A percentile compares a stretch with the other conserved stretches of the same genome.
Conservation (phyloP, 2,329 filamentous ascomycete species). For the Cladosporium colombiae region DNA sequence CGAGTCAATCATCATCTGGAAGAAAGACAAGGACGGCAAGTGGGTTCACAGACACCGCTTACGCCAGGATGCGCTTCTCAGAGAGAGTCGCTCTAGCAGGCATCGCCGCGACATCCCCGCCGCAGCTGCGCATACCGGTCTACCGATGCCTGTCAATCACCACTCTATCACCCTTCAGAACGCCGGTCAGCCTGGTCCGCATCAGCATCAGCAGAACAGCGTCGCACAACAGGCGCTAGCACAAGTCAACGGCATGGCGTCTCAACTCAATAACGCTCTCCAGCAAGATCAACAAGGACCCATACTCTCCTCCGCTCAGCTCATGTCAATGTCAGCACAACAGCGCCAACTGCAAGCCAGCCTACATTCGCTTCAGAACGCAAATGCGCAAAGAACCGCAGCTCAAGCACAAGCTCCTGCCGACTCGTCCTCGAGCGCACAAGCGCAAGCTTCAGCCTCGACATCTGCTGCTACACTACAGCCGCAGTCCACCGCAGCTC, state of each 20-base stretch:
- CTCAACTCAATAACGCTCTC: conserved; percentile 19
- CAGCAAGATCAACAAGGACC: conserved; percentile 18
- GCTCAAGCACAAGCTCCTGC: background rate
- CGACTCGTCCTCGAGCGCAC: background rate
- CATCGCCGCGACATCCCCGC: conserved; percentile 15
- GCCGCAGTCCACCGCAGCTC: background rate
- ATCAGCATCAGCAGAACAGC: conserved; percentile 22
- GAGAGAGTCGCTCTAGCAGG: conserved; percentile 18
- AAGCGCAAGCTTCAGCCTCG: conserved; percentile 13
- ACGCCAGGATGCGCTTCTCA: conserved; percentile 31
- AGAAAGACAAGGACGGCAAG: conserved; percentile 73
- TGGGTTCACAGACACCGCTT: conserved; percentile 75
- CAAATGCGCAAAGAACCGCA: conserved; percentile 20
- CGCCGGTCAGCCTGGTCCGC: conserved; percentile 16
- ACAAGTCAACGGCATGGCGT: conserved; percentile 25
- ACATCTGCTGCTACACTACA: background rate
- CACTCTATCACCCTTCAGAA: conserved; percentile 15
- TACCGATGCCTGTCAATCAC: background rate
- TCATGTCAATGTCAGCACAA: conserved; percentile 17
- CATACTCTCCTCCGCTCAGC: conserved; percentile 24
- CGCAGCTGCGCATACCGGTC: background rate
- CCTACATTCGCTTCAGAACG: conserved; percentile 7
- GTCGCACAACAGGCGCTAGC: conserved; percentile 24
- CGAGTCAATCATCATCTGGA: conserved; percentile 94
- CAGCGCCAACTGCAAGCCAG: conserved; percentile 20